Conservation (phyloP, 108 stramenopile genomes). For the Cyclotella choctawhatcheeana region DNA sequence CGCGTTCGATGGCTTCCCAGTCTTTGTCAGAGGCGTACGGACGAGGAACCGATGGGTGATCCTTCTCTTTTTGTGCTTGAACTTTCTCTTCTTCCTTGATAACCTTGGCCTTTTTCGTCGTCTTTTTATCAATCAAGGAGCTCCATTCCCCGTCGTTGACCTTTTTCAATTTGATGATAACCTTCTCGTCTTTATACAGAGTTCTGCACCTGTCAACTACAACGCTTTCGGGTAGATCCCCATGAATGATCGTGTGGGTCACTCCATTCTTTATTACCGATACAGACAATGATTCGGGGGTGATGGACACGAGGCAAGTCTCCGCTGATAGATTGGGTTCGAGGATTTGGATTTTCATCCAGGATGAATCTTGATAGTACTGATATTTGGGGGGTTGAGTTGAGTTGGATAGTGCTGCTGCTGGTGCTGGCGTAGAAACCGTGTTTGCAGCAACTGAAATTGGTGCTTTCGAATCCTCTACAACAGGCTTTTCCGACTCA, state of each 20-base stretch:
- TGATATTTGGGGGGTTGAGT: conserved; percentile 84
- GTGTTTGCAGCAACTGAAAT: neutral
- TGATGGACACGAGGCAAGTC: conserved; percentile 71
- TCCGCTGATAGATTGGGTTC: conserved; percentile 68
- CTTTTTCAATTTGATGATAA: conserved; percentile 84
- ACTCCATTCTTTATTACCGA: conserved; percentile 52
- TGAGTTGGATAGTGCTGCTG: conserved; percentile 8
- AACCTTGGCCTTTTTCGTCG: conserved; percentile 23
- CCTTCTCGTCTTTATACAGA: conserved; percentile 78
- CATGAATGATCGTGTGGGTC: conserved; percentile 81
- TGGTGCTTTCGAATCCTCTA: neutral
- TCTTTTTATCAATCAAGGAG: conserved; percentile 59
- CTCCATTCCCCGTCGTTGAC: conserved; percentile 71
- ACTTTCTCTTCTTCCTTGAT: conserved; percentile 2
- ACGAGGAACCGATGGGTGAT: conserved; percentile 41
- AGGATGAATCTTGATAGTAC: conserved; percentile 87
- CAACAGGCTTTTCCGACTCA: neutral
- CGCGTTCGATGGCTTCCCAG: conserved; percentile 88
- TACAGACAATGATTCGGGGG: conserved; percentile 64
- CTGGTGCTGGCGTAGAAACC: conserved; percentile 12
- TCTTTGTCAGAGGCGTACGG: conserved; percentile 87
- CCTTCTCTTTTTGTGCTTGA: neutral
- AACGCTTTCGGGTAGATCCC: conserved; percentile 76
- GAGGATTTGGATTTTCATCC: conserved; percentile 88
- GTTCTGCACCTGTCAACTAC: conserved; percentile 64